These are phyloP conservation scores for Saturnispora halmiae DNA, from an alignment of 805 yeast genomes.

Conservation along the genomic window DNA sequence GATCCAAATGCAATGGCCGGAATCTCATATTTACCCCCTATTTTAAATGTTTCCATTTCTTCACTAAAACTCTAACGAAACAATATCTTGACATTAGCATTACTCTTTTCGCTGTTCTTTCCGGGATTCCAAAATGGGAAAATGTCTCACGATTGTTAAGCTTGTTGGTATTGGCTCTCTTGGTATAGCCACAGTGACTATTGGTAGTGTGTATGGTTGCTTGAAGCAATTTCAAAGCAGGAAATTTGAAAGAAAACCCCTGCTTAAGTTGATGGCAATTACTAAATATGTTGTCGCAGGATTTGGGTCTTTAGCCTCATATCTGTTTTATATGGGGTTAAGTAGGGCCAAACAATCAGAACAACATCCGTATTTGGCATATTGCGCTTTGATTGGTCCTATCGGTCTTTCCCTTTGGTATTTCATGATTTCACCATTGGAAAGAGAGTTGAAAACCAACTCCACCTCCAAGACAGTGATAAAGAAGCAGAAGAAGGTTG, in stretches of 20 bases:
- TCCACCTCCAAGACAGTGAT: conserved; percentile 11
- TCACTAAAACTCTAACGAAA: not conserved
- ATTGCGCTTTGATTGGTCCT: conserved; percentile 50
- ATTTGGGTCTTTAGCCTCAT: conserved; percentile 42
- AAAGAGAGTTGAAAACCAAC: conserved; percentile 21
- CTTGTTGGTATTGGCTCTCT: conserved; percentile 56
- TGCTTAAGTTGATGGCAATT: not conserved
- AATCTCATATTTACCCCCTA: conserved; percentile 25
- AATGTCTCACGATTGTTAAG: conserved; percentile 49
- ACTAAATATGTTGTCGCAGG: conserved; percentile 19
- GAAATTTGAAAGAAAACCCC: not conserved
- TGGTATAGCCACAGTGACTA: too few species aligned
- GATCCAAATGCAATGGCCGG: conserved; percentile 44
- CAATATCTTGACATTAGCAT: too few species aligned
- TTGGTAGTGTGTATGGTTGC: too few species aligned
- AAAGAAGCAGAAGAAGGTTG: conserved; percentile 19
- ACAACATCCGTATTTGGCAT: conserved; percentile 67
- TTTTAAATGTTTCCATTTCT: conserved; percentile 20
- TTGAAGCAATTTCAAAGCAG: not conserved
- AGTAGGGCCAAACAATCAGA: conserved; percentile 43
- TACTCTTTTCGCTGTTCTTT: not conserved
- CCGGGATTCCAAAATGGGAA: conserved; percentile 32
- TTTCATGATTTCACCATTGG: conserved; percentile 21
- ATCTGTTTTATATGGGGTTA: conserved; percentile 48
- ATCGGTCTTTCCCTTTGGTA: conserved; percentile 29